Evolutionary conservation across 352 stramenopile genomes (phyloP).

Genomic region (Stramenopiles sp.): DNA sequence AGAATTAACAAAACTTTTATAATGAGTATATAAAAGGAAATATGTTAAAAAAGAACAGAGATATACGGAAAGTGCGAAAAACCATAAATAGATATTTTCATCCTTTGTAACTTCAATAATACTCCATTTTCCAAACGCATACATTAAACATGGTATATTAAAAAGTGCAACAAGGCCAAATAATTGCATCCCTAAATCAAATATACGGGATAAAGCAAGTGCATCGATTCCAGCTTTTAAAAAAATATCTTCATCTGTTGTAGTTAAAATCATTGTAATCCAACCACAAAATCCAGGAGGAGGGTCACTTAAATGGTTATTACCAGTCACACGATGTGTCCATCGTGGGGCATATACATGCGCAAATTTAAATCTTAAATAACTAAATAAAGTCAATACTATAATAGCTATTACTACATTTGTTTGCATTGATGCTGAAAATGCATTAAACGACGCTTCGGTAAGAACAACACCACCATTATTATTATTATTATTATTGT

Average conservation of each 20-base stretch:
- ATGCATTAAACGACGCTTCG: not conserved
- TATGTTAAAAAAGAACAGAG: not conserved
- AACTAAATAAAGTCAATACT: not conserved
- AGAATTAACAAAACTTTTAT: not conserved
- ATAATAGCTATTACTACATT: not conserved
- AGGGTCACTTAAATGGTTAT: not conserved
- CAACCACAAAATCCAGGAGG: not conserved
- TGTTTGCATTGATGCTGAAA: not conserved
- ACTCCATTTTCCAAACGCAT: not conserved
- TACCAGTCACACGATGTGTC: not conserved
- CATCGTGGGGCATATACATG: not conserved
- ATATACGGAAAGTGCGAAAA: not conserved
- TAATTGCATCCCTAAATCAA: not conserved
- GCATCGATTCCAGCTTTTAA: not conserved
- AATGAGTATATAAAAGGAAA: not conserved
- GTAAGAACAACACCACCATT: not conserved
- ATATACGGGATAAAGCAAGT: not conserved
- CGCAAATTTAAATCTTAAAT: not conserved
- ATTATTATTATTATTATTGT: no score
- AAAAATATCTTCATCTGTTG: not conserved
- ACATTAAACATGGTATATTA: not conserved
- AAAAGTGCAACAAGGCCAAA: not conserved
- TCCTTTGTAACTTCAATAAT: not conserved
- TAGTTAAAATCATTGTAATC: not conserved
- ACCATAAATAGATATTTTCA: not conserved